Base-by-base conservation (phyloP, 306 rosid genomes). In the Castanea sativa region DNA sequence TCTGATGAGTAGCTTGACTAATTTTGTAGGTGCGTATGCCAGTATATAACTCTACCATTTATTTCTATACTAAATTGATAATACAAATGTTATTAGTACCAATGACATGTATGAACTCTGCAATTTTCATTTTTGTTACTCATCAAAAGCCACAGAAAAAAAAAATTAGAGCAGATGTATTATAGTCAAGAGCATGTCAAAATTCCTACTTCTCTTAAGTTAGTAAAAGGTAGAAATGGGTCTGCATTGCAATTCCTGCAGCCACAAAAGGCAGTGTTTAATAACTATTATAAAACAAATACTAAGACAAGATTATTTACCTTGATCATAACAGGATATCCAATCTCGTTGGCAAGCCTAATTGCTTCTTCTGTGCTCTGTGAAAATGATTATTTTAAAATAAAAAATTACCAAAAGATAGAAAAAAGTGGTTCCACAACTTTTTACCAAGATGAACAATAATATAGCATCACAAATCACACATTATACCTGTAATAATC, bases 321-420 rank as follows among this genome's bases (percentile, higher is more conserved):
- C 97, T 95, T 95, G 86, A 95, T 95, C 99, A 95, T 93, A 70
- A 95, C 99, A 7, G 99, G 99, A 78, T 73, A 95, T 71, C 99
- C 99, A 88, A 95, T 95, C 88, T 93, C 99, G 60, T 86, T 12
- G 55, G 99, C 97, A 78, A 95, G 87, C 86, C 43, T 91, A 77
- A 95, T 78, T 76, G 85, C 99, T 89, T 95, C 99, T 82, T 95
- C 99, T 4, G 92, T 93, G 88, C 74, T 91, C 99, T 95, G 96
- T 71, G 16, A 73, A 76, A 75, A 71, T 45, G 59, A 84, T 70
- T 56, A 23, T 25, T 57, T 69, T 58, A 56, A 73, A 60, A 43
- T 4, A 76, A 43, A 19, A 15, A 35, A 52, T 60, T 55, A 73
- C 19, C 71, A 81, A 71, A 33, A 74, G 71, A 75, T 32, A 59